Conservation (phyloP, 1,284 basidiomycete species). For the Malassezia vespertilionis region DNA sequence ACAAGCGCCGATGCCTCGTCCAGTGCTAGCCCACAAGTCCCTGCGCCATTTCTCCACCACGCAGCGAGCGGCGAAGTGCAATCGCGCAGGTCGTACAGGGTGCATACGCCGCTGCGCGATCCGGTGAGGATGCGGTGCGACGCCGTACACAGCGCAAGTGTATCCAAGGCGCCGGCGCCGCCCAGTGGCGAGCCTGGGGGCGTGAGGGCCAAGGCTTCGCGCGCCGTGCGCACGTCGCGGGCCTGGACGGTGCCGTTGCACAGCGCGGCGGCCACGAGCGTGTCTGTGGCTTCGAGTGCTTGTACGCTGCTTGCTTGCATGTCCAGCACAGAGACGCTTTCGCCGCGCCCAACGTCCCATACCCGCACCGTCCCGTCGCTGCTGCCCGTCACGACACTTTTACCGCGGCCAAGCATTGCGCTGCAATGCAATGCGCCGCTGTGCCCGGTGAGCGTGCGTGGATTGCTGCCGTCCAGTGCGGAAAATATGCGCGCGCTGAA, state of each 20-base stretch:
- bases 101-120: neutral
- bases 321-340: slow-evolving; percentile 9
- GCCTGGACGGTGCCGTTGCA: slow-evolving; percentile 51
- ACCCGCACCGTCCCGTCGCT: slow-evolving; percentile 62
- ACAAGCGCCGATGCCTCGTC: slow-evolving; percentile 16
- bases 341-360: slow-evolving; percentile 62
- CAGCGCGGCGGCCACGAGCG: slow-evolving; percentile 19
- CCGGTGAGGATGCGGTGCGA: neutral
- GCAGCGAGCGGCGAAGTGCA: neutral
- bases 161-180: neutral
- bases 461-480: slow-evolving; percentile 50
- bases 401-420: slow-evolving; percentile 58
- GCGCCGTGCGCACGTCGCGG: slow-evolving; percentile 39
- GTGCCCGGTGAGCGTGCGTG: slow-evolving; percentile 60
- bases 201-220: neutral
- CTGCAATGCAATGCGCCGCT: slow-evolving; percentile 54
- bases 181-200: slow-evolving; percentile 1
- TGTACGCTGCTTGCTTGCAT: slow-evolving; percentile 22
- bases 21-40: no score
- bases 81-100: slow-evolving; percentile 10
- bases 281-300: slow-evolving; percentile 22
- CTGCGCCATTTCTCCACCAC: slow-evolving; percentile 6
- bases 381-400: slow-evolving; percentile 55
- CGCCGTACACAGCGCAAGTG: slow-evolving; percentile 19
- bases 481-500: slow-evolving; percentile 57